phyloP scores from a whole-genome alignment of 805 yeast species.

The Citeromyces nyonsensis region DNA sequence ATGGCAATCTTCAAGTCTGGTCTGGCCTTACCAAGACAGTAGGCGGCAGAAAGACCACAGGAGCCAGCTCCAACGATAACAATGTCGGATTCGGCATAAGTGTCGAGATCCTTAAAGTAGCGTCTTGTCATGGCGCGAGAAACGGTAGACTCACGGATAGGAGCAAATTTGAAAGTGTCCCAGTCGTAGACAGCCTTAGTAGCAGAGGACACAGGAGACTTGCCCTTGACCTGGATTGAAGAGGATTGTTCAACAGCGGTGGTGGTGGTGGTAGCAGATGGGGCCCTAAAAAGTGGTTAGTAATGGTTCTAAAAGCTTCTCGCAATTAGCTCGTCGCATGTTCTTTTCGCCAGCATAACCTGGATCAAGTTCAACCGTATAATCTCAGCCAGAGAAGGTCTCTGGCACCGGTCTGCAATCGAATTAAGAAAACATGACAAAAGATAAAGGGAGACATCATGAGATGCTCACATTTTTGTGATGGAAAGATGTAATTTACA shows the following conservation, averaged over 20 bases:
- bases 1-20: conserved; percentile 66
- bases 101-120: conserved; percentile 59
- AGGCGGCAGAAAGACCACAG: conserved; percentile 67
- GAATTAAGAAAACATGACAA: too few relatives aligned
- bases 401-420: too few relatives aligned
- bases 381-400: conserved; percentile 27
- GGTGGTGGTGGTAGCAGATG: conserved; percentile 5
- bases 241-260: conserved; percentile 3
- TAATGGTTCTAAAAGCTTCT: too few relatives aligned
- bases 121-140: conserved; percentile 71
- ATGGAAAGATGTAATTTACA: too few relatives aligned
- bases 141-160: conserved; percentile 66
- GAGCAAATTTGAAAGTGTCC: conserved; percentile 53
- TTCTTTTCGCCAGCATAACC: conserved; percentile 25
- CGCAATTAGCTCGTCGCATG: background rate
- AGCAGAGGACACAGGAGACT: conserved; percentile 13
- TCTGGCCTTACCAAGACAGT: conserved; percentile 52
- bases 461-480: too few relatives aligned
- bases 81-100: conserved; percentile 59
- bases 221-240: conserved; percentile 7
- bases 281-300: conserved; percentile 2
- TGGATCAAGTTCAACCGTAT: conserved; percentile 27
- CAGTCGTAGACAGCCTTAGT: conserved; percentile 28
- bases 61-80: conserved; percentile 72
- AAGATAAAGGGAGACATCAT: too few relatives aligned